Evolutionary conservation across 805 yeast species (phyloP).

Genomic region (Debaryomyces maramus): DNA sequence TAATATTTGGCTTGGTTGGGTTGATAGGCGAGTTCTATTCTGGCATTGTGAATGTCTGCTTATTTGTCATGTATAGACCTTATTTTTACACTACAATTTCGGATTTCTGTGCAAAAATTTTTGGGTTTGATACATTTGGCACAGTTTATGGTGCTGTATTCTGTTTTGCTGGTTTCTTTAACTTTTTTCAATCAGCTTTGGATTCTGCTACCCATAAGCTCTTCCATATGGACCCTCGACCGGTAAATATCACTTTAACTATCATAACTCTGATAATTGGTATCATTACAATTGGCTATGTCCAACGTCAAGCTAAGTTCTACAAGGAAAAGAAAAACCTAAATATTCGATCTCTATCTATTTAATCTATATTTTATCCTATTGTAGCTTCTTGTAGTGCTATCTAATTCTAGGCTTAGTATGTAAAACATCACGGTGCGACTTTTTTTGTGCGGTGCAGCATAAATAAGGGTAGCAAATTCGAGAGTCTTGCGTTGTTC

Average conservation of each 20-base stretch:
- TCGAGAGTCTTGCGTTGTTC: too few species aligned
- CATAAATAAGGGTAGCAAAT: too few species aligned
- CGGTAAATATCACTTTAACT: constrained; percentile 45
- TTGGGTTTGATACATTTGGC: constrained; percentile 62
- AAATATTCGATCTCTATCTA: neutral
- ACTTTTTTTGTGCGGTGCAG: too few species aligned
- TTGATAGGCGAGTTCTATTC: constrained; percentile 38
- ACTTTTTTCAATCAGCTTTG: constrained; percentile 47
- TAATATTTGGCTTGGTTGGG: constrained; percentile 51
- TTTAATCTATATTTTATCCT: neutral
- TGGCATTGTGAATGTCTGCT: constrained; percentile 45
- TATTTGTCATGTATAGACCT: constrained; percentile 57
- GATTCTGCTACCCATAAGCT: constrained; percentile 51
- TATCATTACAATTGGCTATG: constrained; percentile 39
- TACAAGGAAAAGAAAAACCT: constrained; percentile 11
- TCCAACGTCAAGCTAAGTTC: constrained; percentile 18
- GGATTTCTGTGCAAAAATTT: constrained; percentile 62
- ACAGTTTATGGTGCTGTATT: constrained; percentile 58
- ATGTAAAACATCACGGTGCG: too few species aligned
- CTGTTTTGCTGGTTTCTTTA: constrained; percentile 52
- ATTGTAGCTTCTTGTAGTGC: too few species aligned
- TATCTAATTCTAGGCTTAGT: too few species aligned
- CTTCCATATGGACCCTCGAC: constrained; percentile 56
- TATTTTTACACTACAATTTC: constrained; percentile 58
- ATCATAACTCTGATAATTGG: constrained; percentile 45